These are phyloP conservation scores for Persicaria tinctoria DNA, from an alignment of 148 eudicot genomes.

Conservation along the genomic window DNA sequence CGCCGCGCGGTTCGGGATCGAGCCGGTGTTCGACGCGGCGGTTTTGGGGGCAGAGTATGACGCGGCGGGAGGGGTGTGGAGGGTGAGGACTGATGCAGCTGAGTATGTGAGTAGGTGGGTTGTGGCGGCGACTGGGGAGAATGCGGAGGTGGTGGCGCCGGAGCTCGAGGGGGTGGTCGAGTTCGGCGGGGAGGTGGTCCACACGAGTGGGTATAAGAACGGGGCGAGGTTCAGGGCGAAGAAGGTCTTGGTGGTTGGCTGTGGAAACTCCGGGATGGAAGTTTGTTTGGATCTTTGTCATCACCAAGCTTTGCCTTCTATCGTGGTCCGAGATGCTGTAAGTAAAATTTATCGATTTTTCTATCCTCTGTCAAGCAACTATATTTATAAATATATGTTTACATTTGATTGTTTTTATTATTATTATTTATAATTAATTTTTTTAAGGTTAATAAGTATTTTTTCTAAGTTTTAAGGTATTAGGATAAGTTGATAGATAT, in stretches of 20 bases:
- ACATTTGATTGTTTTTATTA: too few species aligned
- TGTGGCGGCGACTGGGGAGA: conserved; percentile 90
- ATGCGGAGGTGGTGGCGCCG: conserved; percentile 73
- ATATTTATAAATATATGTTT: background rate
- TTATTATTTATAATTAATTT: too few species aligned
- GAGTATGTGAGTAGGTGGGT: conserved; percentile 58
- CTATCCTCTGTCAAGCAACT: background rate
- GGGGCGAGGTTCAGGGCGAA: conserved; percentile 54
- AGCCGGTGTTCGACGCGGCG: conserved; percentile 30
- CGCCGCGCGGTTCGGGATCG: conserved; percentile 36
- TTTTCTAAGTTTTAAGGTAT: too few species aligned
- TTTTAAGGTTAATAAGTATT: too few species aligned
- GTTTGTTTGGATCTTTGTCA: conserved; percentile 81
- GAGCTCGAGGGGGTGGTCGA: conserved; percentile 48
- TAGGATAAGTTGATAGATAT: too few species aligned
- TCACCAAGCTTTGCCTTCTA: conserved; percentile 55
- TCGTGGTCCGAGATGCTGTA: conserved; percentile 77
- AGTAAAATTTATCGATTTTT: conserved; percentile 23
- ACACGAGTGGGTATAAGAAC: conserved; percentile 59
- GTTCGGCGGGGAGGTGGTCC: conserved; percentile 43
- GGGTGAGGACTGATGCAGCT: conserved; percentile 23
- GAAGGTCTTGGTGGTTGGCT: conserved; percentile 72
- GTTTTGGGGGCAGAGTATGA: conserved; percentile 49
- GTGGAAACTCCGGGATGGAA: conserved; percentile 96
- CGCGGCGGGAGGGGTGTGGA: conserved; percentile 42